Evolutionary conservation across 1,139 yeast species (phyloP).

Genomic region (Geotrichum aggregatum): DNA sequence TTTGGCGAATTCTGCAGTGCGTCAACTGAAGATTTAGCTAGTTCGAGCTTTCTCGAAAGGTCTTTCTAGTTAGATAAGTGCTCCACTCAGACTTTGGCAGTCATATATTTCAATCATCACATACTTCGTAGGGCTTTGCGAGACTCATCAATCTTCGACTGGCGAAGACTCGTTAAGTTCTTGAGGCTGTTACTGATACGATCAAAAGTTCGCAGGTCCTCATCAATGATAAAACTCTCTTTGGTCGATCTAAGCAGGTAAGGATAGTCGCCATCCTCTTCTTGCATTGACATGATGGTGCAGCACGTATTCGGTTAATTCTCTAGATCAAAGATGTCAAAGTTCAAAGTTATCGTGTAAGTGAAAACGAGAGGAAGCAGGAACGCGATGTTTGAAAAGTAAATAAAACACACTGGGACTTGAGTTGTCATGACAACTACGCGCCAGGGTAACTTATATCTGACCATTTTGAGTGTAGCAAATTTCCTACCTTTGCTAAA

Average conservation of each 20-base stretch:
- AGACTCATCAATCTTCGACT: constrained; percentile 33
- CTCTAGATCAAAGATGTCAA: not conserved
- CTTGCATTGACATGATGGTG: constrained; percentile 21
- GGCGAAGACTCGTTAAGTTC: constrained; percentile 36
- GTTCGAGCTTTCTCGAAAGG: constrained; percentile 35
- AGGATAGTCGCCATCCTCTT: constrained; percentile 42
- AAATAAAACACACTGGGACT: not conserved
- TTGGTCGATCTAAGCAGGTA: constrained; percentile 43
- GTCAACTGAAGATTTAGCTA: constrained; percentile 32
- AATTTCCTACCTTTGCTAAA: too few relatives aligned
- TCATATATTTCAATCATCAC: not conserved
- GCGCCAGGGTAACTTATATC: constrained; percentile 1
- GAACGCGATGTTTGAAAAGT: not conserved
- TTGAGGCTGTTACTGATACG: constrained; percentile 45
- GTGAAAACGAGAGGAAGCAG: too few relatives aligned
- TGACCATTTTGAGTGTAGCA: not conserved
- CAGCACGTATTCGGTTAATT: not conserved
- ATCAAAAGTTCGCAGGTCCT: constrained; percentile 51
- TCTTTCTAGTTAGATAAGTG: constrained; percentile 11
- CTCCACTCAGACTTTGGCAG: not conserved
- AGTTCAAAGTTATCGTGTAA: too few relatives aligned
- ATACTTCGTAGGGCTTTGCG: constrained; percentile 31
- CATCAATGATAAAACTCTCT: constrained; percentile 50
- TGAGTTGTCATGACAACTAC: constrained; percentile 4
- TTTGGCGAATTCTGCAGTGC: constrained; percentile 37